These are phyloP conservation scores for Fragaria ananassa DNA, from an alignment of 306 rosid genomes.

Conservation along the genomic window DNA sequence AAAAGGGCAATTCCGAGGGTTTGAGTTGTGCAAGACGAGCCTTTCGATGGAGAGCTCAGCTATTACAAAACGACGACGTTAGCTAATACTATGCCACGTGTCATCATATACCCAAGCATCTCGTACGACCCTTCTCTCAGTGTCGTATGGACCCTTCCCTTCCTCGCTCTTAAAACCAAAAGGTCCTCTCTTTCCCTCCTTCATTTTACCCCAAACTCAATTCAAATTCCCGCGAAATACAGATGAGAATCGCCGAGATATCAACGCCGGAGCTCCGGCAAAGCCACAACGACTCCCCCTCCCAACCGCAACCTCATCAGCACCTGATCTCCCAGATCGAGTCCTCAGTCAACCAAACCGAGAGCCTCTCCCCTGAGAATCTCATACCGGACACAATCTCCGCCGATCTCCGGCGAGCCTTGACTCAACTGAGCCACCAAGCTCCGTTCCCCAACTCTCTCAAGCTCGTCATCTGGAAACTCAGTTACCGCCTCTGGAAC, in stretches of 20 bases:
- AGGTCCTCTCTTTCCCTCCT: not conserved
- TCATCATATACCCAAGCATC: not conserved
- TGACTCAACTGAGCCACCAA: conserved; percentile 46
- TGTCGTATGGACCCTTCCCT: not conserved
- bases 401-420: conserved; percentile 46
- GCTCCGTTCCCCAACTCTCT: conserved; percentile 55
- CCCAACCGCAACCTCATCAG: conserved; percentile 28
- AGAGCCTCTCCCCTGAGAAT: conserved; percentile 33
- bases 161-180: not conserved
- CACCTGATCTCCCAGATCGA: conserved; percentile 54
- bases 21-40: too few species aligned
- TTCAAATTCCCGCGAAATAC: conserved; percentile 54
- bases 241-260: conserved; percentile 78
- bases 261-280: conserved; percentile 46
- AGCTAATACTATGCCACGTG: not conserved
- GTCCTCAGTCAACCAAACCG: conserved; percentile 51
- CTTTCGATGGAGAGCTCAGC: too few species aligned
- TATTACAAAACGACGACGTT: too few species aligned
- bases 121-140: not conserved
- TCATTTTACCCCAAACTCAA: not conserved
- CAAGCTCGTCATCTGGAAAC: conserved; percentile 77
- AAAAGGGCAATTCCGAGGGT: too few species aligned
- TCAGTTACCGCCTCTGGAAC: conserved; percentile 94
- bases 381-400: conserved; percentile 34
- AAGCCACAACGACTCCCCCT: conserved; percentile 28